These are phyloP conservation scores for Ogataea ganodermae DNA, from an alignment of 805 yeast genomes.

Conservation along the genomic window DNA sequence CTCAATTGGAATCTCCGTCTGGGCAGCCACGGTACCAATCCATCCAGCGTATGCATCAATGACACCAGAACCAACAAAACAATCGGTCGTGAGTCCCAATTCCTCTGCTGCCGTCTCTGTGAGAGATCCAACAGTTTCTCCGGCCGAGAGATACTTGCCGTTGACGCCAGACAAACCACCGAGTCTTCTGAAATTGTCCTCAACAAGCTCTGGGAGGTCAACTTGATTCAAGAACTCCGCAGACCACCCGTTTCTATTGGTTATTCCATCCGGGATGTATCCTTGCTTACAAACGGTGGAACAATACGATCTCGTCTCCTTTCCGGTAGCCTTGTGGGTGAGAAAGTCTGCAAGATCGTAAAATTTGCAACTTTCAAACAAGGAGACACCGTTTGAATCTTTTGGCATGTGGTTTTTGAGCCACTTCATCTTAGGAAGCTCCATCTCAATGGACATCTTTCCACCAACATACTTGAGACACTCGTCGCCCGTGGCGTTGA, in stretches of 20 bases:
- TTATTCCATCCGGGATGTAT: slow-evolving; percentile 88
- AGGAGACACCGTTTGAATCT: slow-evolving; percentile 34
- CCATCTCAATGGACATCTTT: slow-evolving; percentile 97
- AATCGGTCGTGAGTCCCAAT: slow-evolving; percentile 75
- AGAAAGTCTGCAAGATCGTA: slow-evolving; percentile 91
- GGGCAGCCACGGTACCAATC: slow-evolving; percentile 97
- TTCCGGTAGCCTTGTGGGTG: slow-evolving; percentile 87
- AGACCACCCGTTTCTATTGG: slow-evolving; percentile 92
- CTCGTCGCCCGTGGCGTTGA: slow-evolving; percentile 78
- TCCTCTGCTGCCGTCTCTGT: slow-evolving; percentile 69
- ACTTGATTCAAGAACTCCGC: slow-evolving; percentile 67
- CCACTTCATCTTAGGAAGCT: slow-evolving; percentile 96
- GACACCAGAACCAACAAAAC: slow-evolving; percentile 92
- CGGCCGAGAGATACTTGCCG: slow-evolving; percentile 81
- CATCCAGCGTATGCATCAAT: slow-evolving; percentile 99
- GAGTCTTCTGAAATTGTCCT: slow-evolving; percentile 70
- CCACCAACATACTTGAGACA: slow-evolving; percentile 94
- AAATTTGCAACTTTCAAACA: slow-evolving; percentile 66
- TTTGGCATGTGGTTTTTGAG: slow-evolving; percentile 79
- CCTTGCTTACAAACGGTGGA: slow-evolving; percentile 97
- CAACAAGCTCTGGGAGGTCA: slow-evolving; percentile 75
- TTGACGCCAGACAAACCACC: slow-evolving; percentile 81
- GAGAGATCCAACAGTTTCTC: slow-evolving; percentile 82
- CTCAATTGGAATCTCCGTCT: slow-evolving; percentile 60
- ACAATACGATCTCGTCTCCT: slow-evolving; percentile 84